These are phyloP conservation scores for Suillus hirtellus DNA, from an alignment of 768 basidiomycete genomes.

Conservation along the genomic window DNA sequence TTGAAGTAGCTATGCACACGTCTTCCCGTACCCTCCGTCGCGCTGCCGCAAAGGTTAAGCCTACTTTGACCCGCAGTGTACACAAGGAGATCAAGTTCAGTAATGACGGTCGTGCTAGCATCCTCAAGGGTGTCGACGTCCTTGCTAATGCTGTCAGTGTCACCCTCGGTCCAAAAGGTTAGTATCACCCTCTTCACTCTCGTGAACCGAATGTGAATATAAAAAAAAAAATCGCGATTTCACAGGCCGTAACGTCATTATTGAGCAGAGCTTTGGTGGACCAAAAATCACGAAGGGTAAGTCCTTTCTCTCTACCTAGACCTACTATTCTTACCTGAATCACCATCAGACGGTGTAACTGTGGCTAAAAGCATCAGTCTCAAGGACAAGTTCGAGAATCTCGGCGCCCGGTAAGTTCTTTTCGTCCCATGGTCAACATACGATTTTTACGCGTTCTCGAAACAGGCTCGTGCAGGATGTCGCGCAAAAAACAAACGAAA, in stretches of 20 bases:
- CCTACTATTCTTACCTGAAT: not conserved
- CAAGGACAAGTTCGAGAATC: slow-evolving; percentile 98
- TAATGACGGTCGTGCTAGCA: slow-evolving; percentile 91
- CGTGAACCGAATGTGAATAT: slow-evolving; percentile 14
- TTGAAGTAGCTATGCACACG: slow-evolving; percentile 55
- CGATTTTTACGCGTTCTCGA: slow-evolving; percentile 9
- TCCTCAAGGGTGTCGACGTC: slow-evolving; percentile 94
- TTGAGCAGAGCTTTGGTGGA: slow-evolving; percentile 88
- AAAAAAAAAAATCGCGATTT: not conserved
- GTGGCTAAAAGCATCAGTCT: slow-evolving; percentile 94
- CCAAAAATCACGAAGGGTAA: slow-evolving; percentile 95
- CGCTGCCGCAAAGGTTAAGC: slow-evolving; percentile 56
- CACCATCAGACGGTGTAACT: slow-evolving; percentile 85
- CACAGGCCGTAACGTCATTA: slow-evolving; percentile 94
- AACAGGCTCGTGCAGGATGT: slow-evolving; percentile 90
- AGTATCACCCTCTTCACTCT: slow-evolving; percentile 15
- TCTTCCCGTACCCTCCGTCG: slow-evolving; percentile 71
- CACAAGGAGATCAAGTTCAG: slow-evolving; percentile 98
- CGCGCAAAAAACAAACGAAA: slow-evolving; percentile 94
- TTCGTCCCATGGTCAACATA: not conserved
- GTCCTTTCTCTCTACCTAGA: slow-evolving; percentile 22
- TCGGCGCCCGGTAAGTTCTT: slow-evolving; percentile 83
- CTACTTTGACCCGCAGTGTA: slow-evolving; percentile 64
- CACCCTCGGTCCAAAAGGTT: slow-evolving; percentile 95
- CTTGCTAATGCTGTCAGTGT: slow-evolving; percentile 96